Conservation (phyloP, 2,329 filamentous ascomycete species). For the Chrysoporthe cubensis region DNA sequence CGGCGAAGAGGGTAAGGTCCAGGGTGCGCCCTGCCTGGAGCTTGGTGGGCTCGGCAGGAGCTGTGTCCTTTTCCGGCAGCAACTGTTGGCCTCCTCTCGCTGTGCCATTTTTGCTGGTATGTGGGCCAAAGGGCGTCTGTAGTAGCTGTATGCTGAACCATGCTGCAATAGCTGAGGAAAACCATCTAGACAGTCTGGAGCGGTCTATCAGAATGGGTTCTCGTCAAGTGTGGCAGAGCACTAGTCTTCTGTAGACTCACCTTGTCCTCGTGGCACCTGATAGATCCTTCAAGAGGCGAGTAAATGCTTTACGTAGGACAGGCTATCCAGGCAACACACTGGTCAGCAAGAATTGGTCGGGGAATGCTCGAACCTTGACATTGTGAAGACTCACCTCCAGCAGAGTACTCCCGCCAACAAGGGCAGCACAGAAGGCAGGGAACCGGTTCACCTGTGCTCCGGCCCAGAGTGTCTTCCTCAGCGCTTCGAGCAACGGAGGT, state of each 20-base stretch:
- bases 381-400: conserved; percentile 53
- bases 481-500: conserved; percentile 39
- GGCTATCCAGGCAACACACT: conserved; percentile 7
- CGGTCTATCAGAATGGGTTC: conserved; percentile 4
- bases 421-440: conserved; percentile 63
- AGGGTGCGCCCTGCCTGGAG: conserved; percentile 72
- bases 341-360: background rate
- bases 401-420: conserved; percentile 64
- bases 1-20: conserved; percentile 80
- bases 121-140: conserved; percentile 44
- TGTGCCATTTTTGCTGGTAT: conserved; percentile 44
- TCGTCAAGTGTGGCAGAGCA: background rate
- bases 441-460: conserved; percentile 61
- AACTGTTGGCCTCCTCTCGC: conserved; percentile 17
- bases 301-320: conserved; percentile 16
- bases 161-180: conserved; percentile 61
- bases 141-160: conserved; percentile 62
- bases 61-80: conserved; percentile 23
- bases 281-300: background rate
- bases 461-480: conserved; percentile 49
- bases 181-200: conserved; percentile 57
- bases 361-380: too few relatives aligned
- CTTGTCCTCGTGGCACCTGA: conserved; percentile 31
- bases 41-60: conserved; percentile 2
- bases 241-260: conserved; percentile 34